Base-by-base conservation (phyloP, 2,329 filamentous ascomycete genomes). In the Trichoderma sp. region DNA sequence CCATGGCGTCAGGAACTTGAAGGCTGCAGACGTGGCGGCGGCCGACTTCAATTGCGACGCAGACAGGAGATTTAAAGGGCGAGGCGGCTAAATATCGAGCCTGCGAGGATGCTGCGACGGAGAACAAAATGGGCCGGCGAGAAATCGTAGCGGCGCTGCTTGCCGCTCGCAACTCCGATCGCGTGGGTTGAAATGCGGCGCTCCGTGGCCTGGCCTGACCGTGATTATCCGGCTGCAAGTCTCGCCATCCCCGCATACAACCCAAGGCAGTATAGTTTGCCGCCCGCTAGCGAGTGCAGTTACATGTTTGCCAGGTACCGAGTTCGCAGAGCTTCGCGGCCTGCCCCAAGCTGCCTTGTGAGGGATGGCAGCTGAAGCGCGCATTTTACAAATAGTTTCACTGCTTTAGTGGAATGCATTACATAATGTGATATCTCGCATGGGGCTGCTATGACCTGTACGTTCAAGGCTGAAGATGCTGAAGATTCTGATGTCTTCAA, bases 1-100 rank as follows among this genome's bases (percentile, higher is more conserved):
- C 84, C 85, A 87, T 87, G 68, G 70, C 58, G 54, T 63, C 59
- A 21, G 16, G 67, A 59, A 58, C 66, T 30, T 26, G 24, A 59
- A 55, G 30, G 18, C 26, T 51, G 26, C 28, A 21, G 52, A 39
- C 11, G 46, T 39, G 16, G 13, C 26, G 24, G n/a, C 32, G n/a
- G 49, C 21, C 18, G 26, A 18, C 24, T 37, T 51, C 54, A 37
- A 59, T 58, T 34, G 28, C 37, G 28, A 51, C 8, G n/a, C 18
- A 26, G 16, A n/a, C 26, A 37, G 5, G 52, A 21, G n/a, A 43
- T 43, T 8, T 43, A n/a, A 43, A 43, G 39, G 10, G 34, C 49
- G 28, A 34, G 16, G 30, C 28, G 39, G 58, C 24, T 18, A 43
- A 34, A 32, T 24, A 26, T 21, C 34, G 54, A 26, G 28, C 60